phyloP scores from a whole-genome alignment of 306 rosid genomes.

The Vachellia pachyceras region DNA sequence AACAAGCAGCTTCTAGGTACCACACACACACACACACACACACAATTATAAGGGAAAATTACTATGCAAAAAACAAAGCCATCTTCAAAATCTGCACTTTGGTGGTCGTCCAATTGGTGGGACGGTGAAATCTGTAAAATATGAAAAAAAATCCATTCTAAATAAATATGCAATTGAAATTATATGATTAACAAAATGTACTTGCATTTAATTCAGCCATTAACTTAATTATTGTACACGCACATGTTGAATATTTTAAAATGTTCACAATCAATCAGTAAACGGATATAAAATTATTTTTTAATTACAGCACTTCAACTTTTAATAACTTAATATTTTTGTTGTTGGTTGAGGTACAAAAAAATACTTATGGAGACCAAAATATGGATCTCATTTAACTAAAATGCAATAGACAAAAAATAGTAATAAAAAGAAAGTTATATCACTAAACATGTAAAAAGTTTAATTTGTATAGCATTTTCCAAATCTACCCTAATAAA shows the following conservation, averaged over 20 bases:
- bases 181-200: not conserved
- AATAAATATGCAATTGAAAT: conserved; percentile 1
- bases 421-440: not conserved
- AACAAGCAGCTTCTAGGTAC: not conserved
- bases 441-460: not conserved
- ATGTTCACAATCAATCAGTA: not conserved
- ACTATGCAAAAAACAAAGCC: not conserved
- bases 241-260: not conserved
- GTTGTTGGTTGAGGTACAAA: not conserved
- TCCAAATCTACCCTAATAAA: not conserved
- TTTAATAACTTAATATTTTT: not conserved
- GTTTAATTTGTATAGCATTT: not conserved
- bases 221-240: not conserved
- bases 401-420: not conserved
- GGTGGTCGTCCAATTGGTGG: conserved; percentile 28
- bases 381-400: not conserved
- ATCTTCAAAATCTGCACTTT: not conserved
- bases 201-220: not conserved
- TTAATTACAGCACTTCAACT: not conserved
- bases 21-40: no score
- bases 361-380: no score
- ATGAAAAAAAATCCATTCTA: not conserved
- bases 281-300: not conserved
- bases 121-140: conserved; percentile 45
- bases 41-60: no score